phyloP scores from a whole-genome alignment of 176 grass and related monocot genomes.

The Rhipidocladum racemiflorum region DNA sequence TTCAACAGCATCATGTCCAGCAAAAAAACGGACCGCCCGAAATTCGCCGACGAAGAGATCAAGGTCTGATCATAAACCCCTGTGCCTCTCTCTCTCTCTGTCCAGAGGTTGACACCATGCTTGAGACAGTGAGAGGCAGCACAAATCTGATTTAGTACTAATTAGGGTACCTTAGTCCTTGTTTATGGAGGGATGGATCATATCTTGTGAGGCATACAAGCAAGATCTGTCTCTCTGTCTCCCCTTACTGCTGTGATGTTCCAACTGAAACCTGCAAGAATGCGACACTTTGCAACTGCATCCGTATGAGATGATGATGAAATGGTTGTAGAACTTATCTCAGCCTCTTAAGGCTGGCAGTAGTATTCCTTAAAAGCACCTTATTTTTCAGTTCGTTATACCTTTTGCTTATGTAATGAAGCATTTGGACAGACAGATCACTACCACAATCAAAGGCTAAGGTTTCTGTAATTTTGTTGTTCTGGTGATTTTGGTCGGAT shows the following conservation, averaged over 20 bases:
- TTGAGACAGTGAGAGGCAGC: slow-evolving; percentile 16
- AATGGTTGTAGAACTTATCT: neutral
- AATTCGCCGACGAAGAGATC: slow-evolving; percentile 44
- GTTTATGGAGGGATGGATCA: slow-evolving; percentile 25
- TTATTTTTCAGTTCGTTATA: slow-evolving; percentile 1
- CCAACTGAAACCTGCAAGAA: slow-evolving; percentile 7
- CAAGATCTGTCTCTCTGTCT: neutral
- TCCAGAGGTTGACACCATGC: slow-evolving; percentile 19
- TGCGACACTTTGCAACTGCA: slow-evolving; percentile 4
- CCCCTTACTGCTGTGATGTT: neutral
- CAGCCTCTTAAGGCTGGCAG: neutral
- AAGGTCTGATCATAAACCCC: slow-evolving; percentile 25
- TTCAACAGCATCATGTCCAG: slow-evolving; percentile 56
- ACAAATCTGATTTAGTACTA: slow-evolving; percentile 6
- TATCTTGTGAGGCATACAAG: neutral
- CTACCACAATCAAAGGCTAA: neutral
- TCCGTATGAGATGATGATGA: slow-evolving; percentile 30
- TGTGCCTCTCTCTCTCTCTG: slow-evolving; percentile 7
- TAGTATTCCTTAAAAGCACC: slow-evolving; percentile 9
- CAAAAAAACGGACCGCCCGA: slow-evolving; percentile 49
- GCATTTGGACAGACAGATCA: neutral
- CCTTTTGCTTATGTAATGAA: slow-evolving; percentile 15
- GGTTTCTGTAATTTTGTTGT: slow-evolving; percentile 12
- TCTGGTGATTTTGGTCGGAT: neutral
- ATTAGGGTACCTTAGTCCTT: slow-evolving; percentile 36